Evolutionary conservation across 139 green algal species (phyloP).

Genomic region (Tetraselmis striata): DNA sequence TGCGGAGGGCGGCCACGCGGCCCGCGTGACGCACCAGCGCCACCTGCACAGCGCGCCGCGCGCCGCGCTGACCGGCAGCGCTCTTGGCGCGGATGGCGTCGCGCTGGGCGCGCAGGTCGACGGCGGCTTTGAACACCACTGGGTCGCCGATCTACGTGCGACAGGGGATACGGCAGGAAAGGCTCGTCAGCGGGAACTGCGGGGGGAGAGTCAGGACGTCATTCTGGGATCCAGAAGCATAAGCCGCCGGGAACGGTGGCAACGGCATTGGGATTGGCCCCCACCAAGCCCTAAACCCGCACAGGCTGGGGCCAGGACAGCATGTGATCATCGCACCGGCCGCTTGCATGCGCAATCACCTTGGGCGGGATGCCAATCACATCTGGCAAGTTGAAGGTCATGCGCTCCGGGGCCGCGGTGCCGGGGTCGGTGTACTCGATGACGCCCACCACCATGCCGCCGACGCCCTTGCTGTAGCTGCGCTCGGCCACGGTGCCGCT

Average conservation of each 20-base stretch:
- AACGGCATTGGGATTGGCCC: no score
- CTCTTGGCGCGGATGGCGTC: neutral
- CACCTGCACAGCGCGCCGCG: neutral
- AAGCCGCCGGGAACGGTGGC: no score
- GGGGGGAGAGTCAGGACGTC: no score
- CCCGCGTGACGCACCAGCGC: neutral
- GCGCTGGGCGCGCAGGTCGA: neutral
- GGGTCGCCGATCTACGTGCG: neutral
- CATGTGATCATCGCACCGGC: no score
- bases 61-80: neutral
- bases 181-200: no score
- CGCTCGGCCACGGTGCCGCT: neutral
- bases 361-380: neutral
- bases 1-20: neutral
- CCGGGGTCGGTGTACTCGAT: slow-evolving; percentile 5
- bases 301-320: no score
- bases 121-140: neutral
- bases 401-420: neutral
- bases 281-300: no score
- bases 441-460: neutral
- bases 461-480: neutral
- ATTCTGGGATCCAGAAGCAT: no score
- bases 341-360: no score
- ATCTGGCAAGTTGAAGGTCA: neutral
- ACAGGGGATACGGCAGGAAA: no score